A percentile compares a stretch with the other conserved stretches of the same genome.
phyloP scores from a whole-genome alignment of 2,329 filamentous ascomycete species.

The Fusarium penzigii region DNA sequence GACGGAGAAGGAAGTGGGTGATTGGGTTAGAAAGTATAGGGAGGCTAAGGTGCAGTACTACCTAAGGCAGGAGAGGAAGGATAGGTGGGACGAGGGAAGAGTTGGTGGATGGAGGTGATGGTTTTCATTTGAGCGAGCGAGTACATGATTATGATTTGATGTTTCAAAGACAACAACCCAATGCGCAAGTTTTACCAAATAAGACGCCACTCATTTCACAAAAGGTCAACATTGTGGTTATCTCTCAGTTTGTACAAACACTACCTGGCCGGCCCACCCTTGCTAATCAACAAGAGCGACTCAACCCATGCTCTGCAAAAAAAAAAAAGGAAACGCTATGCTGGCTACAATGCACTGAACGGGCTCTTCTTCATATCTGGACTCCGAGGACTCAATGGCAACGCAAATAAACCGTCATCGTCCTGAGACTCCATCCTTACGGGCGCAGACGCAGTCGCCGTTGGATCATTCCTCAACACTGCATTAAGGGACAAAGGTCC shows the following conservation, averaged over 20 bases:
- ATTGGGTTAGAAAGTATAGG: slow-evolving; percentile 81
- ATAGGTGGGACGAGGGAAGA: slow-evolving; percentile 92
- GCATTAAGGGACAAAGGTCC: slow-evolving; percentile 38
- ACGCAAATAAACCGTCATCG: slow-evolving; percentile 80
- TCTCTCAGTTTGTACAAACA: not conserved
- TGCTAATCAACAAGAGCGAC: too few species aligned
- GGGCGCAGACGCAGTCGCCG: slow-evolving; percentile 16
- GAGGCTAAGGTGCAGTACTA: slow-evolving; percentile 80
- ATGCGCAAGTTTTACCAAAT: not conserved
- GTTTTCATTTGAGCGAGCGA: not conserved
- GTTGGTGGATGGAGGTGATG: slow-evolving; percentile 88
- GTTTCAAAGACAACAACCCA: not conserved
- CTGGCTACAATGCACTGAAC: slow-evolving; percentile 57
- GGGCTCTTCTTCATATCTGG: slow-evolving; percentile 85
- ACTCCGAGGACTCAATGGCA: slow-evolving; percentile 82
- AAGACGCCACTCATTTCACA: not conserved
- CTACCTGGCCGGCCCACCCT: too few species aligned
- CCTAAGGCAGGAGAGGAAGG: slow-evolving; percentile 80
- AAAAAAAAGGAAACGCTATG: not conserved
- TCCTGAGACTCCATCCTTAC: slow-evolving; percentile 24
- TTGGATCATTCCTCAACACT: slow-evolving; percentile 27
- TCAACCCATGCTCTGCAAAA: too few species aligned
- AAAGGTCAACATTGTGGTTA: not conserved
- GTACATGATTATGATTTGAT: not conserved
- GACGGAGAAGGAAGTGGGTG: slow-evolving; percentile 77